Evolutionary conservation across 345 rosid species (phyloP), one percentile per base, ranked within the genome.

Genomic region (Salix brachista): DNA sequence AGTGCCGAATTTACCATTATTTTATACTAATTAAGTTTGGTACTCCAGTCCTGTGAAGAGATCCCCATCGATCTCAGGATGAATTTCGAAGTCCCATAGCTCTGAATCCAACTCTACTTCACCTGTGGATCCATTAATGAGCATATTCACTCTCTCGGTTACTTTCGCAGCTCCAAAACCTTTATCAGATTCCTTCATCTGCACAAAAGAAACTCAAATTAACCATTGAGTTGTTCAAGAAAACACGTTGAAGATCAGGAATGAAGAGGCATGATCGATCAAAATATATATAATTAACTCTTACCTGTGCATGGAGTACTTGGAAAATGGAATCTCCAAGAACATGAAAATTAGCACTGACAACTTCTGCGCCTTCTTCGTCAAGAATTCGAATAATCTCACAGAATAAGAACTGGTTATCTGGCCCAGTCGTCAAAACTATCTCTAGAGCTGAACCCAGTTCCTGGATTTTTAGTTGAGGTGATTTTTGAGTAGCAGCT

Each of bases 221-320:
- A 12, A 30, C 19, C 7, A 71, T 48, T 21, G 12, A 36, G n/a
- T 16, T 61, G 4, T 7, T 32, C 32, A 26, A 1, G n/a, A 62
- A 16, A 42, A 26, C 56, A 39, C 3, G 48, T 10, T 16, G 62
- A 10, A 0, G 46, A 11, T 36, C 12, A 18, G 25, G 23, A 5
- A 14, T 21, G 16, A 7, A 26, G 18, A 7, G 23, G 26, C 39
- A 19, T 23, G 25, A 5, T 11, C n/a, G 46, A 4, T 52, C 26
- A n/a, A 58, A 58, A 16, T 32, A 65, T 13, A 30, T 10, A 34
- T 66, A 23, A 19, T 8, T 66, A 16, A 19, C 4, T 1, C 61
- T 42, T 78, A 87, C 91, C 92, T 86, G 75, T 34, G 85, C 86
- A 34, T 82, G 90, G 39, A 88, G 64, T 17, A 75, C 30, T 41